These are phyloP conservation scores for Arctostaphylos glauca DNA, from an alignment of 148 eudicot species.

Conservation along the genomic window DNA sequence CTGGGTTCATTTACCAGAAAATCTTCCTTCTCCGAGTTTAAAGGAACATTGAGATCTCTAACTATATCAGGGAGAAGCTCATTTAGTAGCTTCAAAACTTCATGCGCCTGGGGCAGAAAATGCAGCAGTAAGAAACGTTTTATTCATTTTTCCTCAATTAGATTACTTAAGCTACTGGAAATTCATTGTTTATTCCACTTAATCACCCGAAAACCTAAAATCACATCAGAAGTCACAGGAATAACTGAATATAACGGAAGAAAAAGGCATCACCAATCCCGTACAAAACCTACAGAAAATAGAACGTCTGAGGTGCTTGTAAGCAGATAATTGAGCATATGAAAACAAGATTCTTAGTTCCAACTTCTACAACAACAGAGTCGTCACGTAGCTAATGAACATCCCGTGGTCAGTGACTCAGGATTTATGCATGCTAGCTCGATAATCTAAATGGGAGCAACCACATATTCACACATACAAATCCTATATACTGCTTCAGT, in stretches of 20 bases:
- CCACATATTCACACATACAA: neutral
- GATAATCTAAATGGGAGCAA: neutral
- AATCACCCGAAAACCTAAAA: neutral
- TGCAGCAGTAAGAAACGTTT: neutral
- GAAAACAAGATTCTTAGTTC: neutral
- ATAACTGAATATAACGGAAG: neutral
- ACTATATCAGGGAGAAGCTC: conserved; percentile 68
- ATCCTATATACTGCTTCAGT: neutral
- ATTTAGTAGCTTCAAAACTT: conserved; percentile 72
- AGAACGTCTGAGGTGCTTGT: neutral
- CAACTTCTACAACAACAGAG: neutral
- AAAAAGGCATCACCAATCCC: neutral
- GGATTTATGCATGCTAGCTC: neutral
- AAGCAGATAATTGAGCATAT: neutral
- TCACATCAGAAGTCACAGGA: neutral
- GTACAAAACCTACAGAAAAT: neutral
- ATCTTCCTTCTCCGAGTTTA: conserved; percentile 46
- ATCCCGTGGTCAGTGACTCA: too few species aligned
- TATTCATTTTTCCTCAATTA: neutral
- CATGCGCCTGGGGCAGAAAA: conserved; percentile 51
- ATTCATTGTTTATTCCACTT: neutral
- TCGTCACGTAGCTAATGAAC: neutral
- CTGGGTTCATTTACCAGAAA: conserved; percentile 56
- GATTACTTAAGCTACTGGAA: neutral
- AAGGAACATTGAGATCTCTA: conserved; percentile 35